Conservation (phyloP, 257 asterid species). For the Cruciata laevipes region DNA sequence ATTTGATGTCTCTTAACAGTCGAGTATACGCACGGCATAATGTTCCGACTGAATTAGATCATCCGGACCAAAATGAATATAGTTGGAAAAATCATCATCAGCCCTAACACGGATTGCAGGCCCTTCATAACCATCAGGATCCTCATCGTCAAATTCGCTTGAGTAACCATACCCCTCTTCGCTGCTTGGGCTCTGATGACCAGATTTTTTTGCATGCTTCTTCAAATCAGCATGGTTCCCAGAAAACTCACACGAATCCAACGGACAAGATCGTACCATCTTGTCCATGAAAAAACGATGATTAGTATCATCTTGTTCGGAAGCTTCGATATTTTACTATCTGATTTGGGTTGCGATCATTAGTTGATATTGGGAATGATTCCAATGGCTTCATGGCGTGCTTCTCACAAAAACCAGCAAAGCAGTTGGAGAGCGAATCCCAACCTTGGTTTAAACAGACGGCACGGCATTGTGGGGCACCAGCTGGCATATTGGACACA, state of each 20-base stretch:
- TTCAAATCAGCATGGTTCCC: slow-evolving; percentile 57
- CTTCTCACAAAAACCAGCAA: slow-evolving; percentile 21
- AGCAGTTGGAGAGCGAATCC: slow-evolving; percentile 35
- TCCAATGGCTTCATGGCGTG: slow-evolving; percentile 13
- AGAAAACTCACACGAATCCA: slow-evolving; percentile 45
- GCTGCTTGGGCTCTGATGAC: slow-evolving; percentile 31
- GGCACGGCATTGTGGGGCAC: not conserved
- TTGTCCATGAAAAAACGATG: slow-evolving; percentile 40
- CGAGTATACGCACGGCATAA: too few relatives aligned
- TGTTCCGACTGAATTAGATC: not conserved
- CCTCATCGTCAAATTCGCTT: not conserved
- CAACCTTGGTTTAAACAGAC: slow-evolving; percentile 47
- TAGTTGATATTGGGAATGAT: not conserved
- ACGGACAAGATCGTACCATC: slow-evolving; percentile 47
- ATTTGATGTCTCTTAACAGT: too few relatives aligned
- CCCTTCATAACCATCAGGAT: not conserved
- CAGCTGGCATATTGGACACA: slow-evolving; percentile 68
- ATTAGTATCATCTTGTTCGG: slow-evolving; percentile 11
- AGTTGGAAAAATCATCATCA: not conserved
- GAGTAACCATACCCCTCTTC: not conserved
- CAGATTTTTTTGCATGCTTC: slow-evolving; percentile 47
- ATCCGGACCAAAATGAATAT: not conserved
- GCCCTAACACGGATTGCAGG: not conserved
- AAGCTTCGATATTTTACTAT: not conserved
- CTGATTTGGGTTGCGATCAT: slow-evolving; percentile 3